These are phyloP conservation scores for Thelephora aurantiotincta DNA, from an alignment of 768 basidiomycete genomes.

Conservation along the genomic window DNA sequence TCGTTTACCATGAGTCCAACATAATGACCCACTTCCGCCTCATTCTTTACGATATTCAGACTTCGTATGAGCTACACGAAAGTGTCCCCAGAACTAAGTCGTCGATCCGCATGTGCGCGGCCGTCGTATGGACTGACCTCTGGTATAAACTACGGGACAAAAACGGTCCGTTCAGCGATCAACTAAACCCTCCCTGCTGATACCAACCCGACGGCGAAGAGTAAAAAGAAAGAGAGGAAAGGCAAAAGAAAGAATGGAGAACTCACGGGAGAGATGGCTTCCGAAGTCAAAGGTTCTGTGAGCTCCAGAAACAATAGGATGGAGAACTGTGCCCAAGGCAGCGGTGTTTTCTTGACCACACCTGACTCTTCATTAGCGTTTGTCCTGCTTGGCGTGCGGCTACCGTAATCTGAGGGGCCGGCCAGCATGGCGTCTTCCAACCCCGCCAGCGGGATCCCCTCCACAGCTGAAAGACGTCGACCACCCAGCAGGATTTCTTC, in stretches of 20 bases:
- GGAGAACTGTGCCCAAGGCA: conserved; percentile 58
- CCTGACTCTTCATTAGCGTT: conserved; percentile 8
- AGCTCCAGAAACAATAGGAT: conserved; percentile 64
- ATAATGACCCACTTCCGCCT: conserved; percentile 62
- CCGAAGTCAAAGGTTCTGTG: conserved; percentile 60
- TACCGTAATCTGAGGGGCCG: no score
- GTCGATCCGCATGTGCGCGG: background rate
- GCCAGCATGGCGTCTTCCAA: background rate
- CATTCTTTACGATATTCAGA: conserved; percentile 53
- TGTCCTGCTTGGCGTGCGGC: no score
- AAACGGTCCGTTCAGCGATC: background rate
- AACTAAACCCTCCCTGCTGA: no score
- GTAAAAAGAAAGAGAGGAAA: no score
- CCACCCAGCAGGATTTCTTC: conserved; percentile 44
- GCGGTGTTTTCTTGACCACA: conserved; percentile 26
- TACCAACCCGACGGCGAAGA: no score
- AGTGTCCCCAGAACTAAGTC: background rate
- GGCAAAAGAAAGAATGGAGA: background rate
- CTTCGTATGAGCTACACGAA: conserved; percentile 41
- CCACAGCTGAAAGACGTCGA: background rate
- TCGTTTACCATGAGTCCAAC: conserved; percentile 55
- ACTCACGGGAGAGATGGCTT: conserved; percentile 49
- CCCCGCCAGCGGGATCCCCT: conserved; percentile 18
- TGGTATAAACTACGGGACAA: conserved; percentile 32
- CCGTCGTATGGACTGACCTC: conserved; percentile 30